Evolutionary conservation across 805 yeast species (phyloP).

Genomic region (Hanseniaspora vineae): DNA sequence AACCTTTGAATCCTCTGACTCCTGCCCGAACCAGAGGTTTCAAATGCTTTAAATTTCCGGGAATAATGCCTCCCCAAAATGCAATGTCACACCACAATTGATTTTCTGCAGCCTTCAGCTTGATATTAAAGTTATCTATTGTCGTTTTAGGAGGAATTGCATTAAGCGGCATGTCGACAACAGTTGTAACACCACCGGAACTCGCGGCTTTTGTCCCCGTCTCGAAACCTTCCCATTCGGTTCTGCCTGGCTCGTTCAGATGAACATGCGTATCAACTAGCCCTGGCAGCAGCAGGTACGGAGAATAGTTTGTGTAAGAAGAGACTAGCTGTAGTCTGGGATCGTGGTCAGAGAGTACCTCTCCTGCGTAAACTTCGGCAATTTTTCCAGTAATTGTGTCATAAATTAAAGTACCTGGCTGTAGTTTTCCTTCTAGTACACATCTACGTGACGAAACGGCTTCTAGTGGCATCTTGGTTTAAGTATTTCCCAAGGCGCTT

Average conservation of each 20-base stretch:
- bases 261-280: constrained; percentile 91
- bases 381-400: constrained; percentile 47
- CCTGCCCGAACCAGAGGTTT: constrained; percentile 72
- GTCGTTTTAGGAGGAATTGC: constrained; percentile 95
- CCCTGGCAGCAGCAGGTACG: constrained; percentile 69
- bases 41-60: constrained; percentile 57
- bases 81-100: constrained; percentile 90
- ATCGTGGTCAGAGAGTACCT: constrained; percentile 28
- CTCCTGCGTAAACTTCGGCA: constrained; percentile 31
- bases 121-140: constrained; percentile 57
- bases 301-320: constrained; percentile 43
- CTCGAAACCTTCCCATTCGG: constrained; percentile 98
- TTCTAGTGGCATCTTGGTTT: constrained; percentile 5
- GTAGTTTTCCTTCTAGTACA: constrained; percentile 32
- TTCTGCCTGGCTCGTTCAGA: constrained; percentile 92
- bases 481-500: too few species aligned
- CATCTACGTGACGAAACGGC: constrained; percentile 54
- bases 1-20: constrained; percentile 89
- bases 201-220: constrained; percentile 93
- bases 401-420: constrained; percentile 55
- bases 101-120: constrained; percentile 64
- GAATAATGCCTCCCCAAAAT: constrained; percentile 93
- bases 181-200: constrained; percentile 92
- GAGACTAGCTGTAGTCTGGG: constrained; percentile 27
- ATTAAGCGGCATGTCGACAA: constrained; percentile 90